phyloP scores from a whole-genome alignment of 306 rosid genomes.

The Lablab purpureus region DNA sequence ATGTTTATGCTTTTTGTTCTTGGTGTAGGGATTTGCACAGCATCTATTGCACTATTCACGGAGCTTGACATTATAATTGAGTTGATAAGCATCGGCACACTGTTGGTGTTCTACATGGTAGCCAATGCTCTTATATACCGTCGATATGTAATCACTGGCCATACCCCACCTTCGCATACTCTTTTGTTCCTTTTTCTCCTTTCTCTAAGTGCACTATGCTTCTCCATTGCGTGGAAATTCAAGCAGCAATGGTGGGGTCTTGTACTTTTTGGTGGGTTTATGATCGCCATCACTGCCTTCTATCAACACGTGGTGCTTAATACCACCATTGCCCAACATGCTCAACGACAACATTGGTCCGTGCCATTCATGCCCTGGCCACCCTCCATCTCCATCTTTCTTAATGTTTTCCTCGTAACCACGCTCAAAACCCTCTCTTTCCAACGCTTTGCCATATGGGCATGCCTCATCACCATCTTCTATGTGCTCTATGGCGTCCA shows the following conservation, averaged over 20 bases:
- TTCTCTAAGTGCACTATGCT: slow-evolving; percentile 66
- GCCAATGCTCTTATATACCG: slow-evolving; percentile 89
- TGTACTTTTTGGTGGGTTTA: slow-evolving; percentile 57
- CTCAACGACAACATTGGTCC: slow-evolving; percentile 55
- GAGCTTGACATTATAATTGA: slow-evolving; percentile 77
- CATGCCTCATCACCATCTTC: slow-evolving; percentile 70
- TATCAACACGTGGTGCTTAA: slow-evolving; percentile 66
- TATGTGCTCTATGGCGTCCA: slow-evolving; percentile 93
- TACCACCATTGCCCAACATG: neutral
- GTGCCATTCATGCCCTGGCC: slow-evolving; percentile 99
- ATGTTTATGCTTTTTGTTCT: neutral
- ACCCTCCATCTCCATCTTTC: slow-evolving; percentile 76
- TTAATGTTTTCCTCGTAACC: slow-evolving; percentile 81
- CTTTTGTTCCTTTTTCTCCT: slow-evolving; percentile 76
- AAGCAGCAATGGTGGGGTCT: slow-evolving; percentile 75
- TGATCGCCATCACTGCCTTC: slow-evolving; percentile 60
- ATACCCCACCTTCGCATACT: slow-evolving; percentile 58
- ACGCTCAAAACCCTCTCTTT: slow-evolving; percentile 65
- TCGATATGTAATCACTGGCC: slow-evolving; percentile 65
- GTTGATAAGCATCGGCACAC: slow-evolving; percentile 78
- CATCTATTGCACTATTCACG: slow-evolving; percentile 83
- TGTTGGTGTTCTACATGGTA: slow-evolving; percentile 87
- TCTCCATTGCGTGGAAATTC: slow-evolving; percentile 76
- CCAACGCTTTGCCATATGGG: slow-evolving; percentile 77
- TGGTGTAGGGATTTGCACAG: slow-evolving; percentile 83